Evolutionary conservation across 2,329 filamentous ascomycete species (phyloP).

Genomic region (Corniculantispora saksenae): DNA sequence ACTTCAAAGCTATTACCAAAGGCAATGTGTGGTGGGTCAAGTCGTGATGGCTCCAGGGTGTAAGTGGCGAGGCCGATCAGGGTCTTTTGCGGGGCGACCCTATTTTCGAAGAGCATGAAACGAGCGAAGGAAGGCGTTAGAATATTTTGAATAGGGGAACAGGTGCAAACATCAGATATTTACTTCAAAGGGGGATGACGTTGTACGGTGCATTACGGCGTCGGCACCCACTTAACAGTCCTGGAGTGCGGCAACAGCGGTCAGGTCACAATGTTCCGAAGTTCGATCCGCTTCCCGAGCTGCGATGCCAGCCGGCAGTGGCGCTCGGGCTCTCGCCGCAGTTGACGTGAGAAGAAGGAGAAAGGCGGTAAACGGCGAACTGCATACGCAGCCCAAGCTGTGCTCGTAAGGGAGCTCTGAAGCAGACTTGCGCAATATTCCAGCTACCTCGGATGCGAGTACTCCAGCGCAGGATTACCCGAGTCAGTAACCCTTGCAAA

Average conservation of each 20-base stretch:
- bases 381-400: not conserved
- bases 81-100: slow-evolving; percentile 10
- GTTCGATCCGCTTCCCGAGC: not conserved
- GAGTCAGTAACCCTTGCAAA: not conserved
- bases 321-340: not conserved
- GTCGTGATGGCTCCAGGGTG: not conserved
- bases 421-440: not conserved
- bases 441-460: not conserved
- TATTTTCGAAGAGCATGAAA: not conserved
- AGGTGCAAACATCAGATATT: not conserved
- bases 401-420: not conserved
- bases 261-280: not conserved
- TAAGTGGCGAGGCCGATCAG: slow-evolving; percentile 13
- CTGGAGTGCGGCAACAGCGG: not conserved
- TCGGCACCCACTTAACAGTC: not conserved
- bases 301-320: not conserved
- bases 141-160: not conserved
- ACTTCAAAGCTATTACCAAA: not conserved
- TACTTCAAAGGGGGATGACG: not conserved
- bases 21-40: not conserved
- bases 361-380: slow-evolving; percentile 3
- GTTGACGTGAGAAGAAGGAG: not conserved
- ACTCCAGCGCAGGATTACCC: not conserved
- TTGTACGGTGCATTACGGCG: not conserved
- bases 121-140: not conserved